Conservation (phyloP, 1,284 basidiomycete species). For the Veloboletus limbatus region DNA sequence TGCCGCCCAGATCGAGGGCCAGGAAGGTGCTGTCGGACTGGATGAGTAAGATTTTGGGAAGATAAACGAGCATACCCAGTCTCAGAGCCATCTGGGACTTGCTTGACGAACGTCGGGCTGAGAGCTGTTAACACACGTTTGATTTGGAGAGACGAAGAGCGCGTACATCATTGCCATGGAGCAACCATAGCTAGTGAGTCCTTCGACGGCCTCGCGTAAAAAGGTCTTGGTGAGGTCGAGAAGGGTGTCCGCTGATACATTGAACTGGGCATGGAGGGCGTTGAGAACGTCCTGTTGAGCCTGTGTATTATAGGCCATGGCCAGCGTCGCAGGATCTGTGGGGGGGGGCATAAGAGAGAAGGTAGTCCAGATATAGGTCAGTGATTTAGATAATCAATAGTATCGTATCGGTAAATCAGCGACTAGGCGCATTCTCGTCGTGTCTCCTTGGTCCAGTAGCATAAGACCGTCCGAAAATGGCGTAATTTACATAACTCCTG, state of each 20-base stretch:
- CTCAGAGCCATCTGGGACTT: slow-evolving; percentile 88
- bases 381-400: not conserved
- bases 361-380: not conserved
- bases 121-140: slow-evolving; percentile 11
- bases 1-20: slow-evolving; percentile 92
- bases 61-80: slow-evolving; percentile 63
- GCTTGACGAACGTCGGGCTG: slow-evolving; percentile 87
- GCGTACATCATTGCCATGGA: slow-evolving; percentile 87
- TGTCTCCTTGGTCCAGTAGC: no score
- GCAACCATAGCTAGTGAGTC: slow-evolving; percentile 68
- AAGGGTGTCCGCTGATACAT: slow-evolving; percentile 59
- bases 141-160: slow-evolving; percentile 1
- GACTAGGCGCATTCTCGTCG: no score
- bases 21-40: slow-evolving; percentile 67
- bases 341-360: not conserved
- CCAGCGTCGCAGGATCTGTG: no score
- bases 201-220: slow-evolving; percentile 71
- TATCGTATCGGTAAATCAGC: not conserved
- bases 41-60: slow-evolving; percentile 3
- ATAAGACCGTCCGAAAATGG: slow-evolving; percentile 12
- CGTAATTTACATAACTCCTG: slow-evolving; percentile 23
- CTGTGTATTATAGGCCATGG: slow-evolving; percentile 10
- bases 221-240: slow-evolving; percentile 75
- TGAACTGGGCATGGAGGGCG: slow-evolving; percentile 66
- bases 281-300: slow-evolving; percentile 36